A percentile compares a stretch with the other conserved stretches of the same genome.
Evolutionary conservation across 257 asterid genomes (phyloP).

Genomic region (Ilex asprella): DNA sequence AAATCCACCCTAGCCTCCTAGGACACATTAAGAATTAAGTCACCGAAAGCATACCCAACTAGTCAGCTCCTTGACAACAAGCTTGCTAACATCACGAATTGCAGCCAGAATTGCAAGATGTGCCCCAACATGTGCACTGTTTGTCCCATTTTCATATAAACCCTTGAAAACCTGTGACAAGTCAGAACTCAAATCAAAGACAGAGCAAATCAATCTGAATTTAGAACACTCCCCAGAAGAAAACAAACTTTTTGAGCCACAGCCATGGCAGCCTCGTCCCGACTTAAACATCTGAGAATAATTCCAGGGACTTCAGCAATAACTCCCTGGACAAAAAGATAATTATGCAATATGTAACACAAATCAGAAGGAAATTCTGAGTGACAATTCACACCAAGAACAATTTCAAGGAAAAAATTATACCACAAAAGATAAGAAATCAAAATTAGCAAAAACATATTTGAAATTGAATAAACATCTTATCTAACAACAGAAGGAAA

Average conservation of each 20-base stretch:
- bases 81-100: slow-evolving; percentile 95
- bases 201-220: slow-evolving; percentile 3
- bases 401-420: no score
- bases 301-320: slow-evolving; percentile 92
- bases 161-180: slow-evolving; percentile 75
- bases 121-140: slow-evolving; percentile 57
- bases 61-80: slow-evolving; percentile 95
- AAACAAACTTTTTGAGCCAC: slow-evolving; percentile 84
- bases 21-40: not conserved
- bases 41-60: slow-evolving; percentile 64
- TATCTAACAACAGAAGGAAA: not conserved
- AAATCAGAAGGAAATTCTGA: no score
- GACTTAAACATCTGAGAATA: slow-evolving; percentile 74
- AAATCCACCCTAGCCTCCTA: no score
- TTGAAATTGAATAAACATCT: no score
- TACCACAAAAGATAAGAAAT: no score
- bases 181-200: slow-evolving; percentile 11
- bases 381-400: no score
- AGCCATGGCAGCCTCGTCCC: slow-evolving; percentile 97
- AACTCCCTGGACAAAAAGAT: slow-evolving; percentile 43
- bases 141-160: slow-evolving; percentile 78
- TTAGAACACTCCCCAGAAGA: slow-evolving; percentile 3
- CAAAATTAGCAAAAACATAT: no score
- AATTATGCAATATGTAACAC: no score
- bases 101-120: slow-evolving; percentile 82